Base-by-base conservation (phyloP, 768 basidiomycete species). In the Coprinellus micaceus region DNA sequence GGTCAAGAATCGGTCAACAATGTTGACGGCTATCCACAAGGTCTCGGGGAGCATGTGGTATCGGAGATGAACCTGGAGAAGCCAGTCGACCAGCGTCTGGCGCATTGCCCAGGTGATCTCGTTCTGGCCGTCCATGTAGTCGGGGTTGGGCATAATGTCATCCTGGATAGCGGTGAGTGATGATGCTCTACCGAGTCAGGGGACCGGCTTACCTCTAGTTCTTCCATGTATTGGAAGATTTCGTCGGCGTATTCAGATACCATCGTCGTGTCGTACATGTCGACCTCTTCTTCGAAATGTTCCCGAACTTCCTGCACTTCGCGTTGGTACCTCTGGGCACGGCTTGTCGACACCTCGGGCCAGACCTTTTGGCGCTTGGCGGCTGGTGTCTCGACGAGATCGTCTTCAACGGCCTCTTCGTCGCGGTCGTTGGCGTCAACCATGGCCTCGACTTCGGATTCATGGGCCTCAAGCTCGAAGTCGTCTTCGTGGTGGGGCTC, bases 31-130 rank as follows among this genome's bases (percentile, higher is more conserved):
- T 65, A 98, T 98, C 97, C 97, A 99, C 17, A 98, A 83, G 2
- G 97, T 99, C 72, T 99, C 97, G 26, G 97, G 96, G 46, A 98
- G 83, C 91, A 99, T 93, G 77, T 98, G 96, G 79, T 98, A 99
- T 26, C 94, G 88, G 58, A 98, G 77, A 77, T 99, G 97, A 30
- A 98, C 94, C 69, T 98, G 96, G 53, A 96, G 82, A 22, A 99
- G 81, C 97, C 97, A 99, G 76, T 99, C 97, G 62, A 99, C 90
- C 39, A 99, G 82, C 2, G 92, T 94, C 68, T 94, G 89, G 53
- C 97, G 91, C 94, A 97, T 98, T 19, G 80, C 71, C 95, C 95
- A 96, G 60, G 75, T 82, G 63, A 99, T 89, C 73, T 98, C 96
- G 56, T 82, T 85, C 72, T 99, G 97, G 39, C 85, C 86, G 43